Conservation (phyloP, 768 basidiomycete species). For the Cystofilobasidium capitatum region DNA sequence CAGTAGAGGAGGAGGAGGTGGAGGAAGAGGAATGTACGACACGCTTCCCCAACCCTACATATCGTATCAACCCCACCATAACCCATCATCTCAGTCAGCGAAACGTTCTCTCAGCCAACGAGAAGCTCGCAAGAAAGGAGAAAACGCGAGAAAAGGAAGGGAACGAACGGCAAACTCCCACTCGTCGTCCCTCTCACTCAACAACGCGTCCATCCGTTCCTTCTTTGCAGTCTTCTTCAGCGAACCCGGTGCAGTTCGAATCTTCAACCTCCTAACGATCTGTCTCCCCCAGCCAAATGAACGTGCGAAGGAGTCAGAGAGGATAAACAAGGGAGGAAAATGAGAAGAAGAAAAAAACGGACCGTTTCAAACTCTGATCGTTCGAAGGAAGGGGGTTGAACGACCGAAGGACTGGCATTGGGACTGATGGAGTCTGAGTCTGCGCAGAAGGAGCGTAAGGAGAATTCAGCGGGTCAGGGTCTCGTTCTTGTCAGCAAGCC, state of each 20-base stretch:
- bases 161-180: slow-evolving; percentile 55
- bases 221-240: slow-evolving; percentile 16
- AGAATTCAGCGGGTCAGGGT: too few species aligned
- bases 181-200: slow-evolving; percentile 33
- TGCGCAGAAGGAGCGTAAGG: too few species aligned
- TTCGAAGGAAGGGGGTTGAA: slow-evolving; percentile 20
- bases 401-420: background rate
- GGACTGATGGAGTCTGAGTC: background rate
- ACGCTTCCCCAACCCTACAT: slow-evolving; percentile 51
- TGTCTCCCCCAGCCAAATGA: background rate
- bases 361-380: slow-evolving; percentile 27
- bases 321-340: background rate
- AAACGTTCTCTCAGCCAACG: too few species aligned
- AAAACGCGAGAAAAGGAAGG: background rate
- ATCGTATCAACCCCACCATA: background rate
- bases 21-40: slow-evolving; percentile 19
- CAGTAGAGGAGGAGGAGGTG: background rate
- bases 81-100: slow-evolving; percentile 8
- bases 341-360: background rate
- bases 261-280: slow-evolving; percentile 22
- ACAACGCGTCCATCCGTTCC: background rate
- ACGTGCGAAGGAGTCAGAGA: background rate
- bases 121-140: background rate
- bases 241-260: slow-evolving; percentile 3
- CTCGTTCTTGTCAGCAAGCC: too few species aligned